Evolutionary conservation across 805 yeast species (phyloP).

Genomic region (Kurtzmaniella cleridarum): DNA sequence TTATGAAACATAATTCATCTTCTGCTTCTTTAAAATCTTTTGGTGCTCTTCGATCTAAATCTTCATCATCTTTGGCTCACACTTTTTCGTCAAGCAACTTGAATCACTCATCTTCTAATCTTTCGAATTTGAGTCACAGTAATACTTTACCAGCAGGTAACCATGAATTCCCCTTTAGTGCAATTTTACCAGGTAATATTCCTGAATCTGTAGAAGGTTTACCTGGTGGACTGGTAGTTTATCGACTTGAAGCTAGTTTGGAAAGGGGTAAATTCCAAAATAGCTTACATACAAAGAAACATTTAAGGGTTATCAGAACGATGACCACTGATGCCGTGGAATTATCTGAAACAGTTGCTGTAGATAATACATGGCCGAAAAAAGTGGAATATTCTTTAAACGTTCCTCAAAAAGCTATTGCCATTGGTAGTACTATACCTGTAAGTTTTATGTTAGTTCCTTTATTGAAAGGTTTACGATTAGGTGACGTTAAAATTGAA

Average conservation of each 20-base stretch:
- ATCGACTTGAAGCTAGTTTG: constrained; percentile 70
- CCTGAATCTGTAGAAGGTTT: constrained; percentile 89
- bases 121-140: constrained; percentile 4
- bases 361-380: constrained; percentile 92
- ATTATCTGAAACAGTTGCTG: constrained; percentile 84
- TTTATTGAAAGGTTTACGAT: constrained; percentile 66
- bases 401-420: constrained; percentile 82
- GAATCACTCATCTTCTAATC: constrained; percentile 13
- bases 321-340: constrained; percentile 84
- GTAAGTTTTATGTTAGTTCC: constrained; percentile 73
- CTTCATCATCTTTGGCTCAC: constrained; percentile 18
- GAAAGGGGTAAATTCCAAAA: constrained; percentile 78
- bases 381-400: constrained; percentile 87
- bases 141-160: constrained; percentile 50
- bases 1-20: constrained; percentile 33
- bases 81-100: constrained; percentile 5
- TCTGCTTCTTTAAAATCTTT: constrained; percentile 38
- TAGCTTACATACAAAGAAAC: constrained; percentile 61
- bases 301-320: constrained; percentile 78
- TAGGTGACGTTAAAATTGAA: constrained; percentile 68
- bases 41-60: constrained; percentile 30
- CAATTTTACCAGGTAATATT: constrained; percentile 76
- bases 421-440: constrained; percentile 78
- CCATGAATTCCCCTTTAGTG: constrained; percentile 85
- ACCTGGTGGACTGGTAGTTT: constrained; percentile 69